These are phyloP conservation scores for Fusarium brevicatenulatum DNA, from an alignment of 2,329 filamentous ascomycete species.

Conservation along the genomic window DNA sequence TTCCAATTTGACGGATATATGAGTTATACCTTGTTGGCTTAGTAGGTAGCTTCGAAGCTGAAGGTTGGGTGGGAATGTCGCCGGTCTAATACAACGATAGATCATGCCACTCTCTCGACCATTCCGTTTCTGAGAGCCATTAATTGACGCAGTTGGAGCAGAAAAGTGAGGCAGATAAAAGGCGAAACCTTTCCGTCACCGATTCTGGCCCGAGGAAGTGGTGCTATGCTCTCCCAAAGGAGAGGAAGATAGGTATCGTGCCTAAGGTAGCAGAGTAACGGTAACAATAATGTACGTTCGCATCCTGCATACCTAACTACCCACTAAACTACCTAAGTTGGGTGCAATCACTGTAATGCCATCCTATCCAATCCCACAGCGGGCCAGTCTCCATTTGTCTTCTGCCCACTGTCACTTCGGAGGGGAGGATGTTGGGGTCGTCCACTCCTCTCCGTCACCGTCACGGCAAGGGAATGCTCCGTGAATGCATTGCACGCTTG, in stretches of 20 bases:
- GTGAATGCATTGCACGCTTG: not conserved
- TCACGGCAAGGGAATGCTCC: constrained; percentile 5
- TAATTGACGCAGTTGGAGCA: constrained; percentile 14
- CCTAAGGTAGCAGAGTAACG: not conserved
- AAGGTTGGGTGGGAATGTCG: not conserved
- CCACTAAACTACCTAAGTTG: not conserved
- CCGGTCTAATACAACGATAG: not conserved
- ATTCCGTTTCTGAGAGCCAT: constrained; percentile 6
- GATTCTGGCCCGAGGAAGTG: not conserved
- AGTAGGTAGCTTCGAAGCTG: not conserved
- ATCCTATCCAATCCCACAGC: not conserved
- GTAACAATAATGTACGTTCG: constrained; percentile 1
- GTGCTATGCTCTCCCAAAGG: not conserved
- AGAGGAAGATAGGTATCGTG: not conserved
- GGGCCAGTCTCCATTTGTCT: constrained; percentile 10
- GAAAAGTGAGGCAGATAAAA: not conserved
- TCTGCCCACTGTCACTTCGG: not conserved
- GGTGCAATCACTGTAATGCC: not conserved
- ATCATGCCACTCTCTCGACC: constrained; percentile 18
- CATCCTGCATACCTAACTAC: not conserved
- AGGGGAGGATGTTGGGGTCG: not conserved
- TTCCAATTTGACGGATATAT: not conserved
- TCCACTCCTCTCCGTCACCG: constrained; percentile 12
- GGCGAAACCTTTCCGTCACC: constrained; percentile 11
- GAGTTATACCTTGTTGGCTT: not conserved